These are phyloP conservation scores for Heterobasidion irregulare DNA, from an alignment of 1,284 basidiomycete species.

Conservation along the genomic window DNA sequence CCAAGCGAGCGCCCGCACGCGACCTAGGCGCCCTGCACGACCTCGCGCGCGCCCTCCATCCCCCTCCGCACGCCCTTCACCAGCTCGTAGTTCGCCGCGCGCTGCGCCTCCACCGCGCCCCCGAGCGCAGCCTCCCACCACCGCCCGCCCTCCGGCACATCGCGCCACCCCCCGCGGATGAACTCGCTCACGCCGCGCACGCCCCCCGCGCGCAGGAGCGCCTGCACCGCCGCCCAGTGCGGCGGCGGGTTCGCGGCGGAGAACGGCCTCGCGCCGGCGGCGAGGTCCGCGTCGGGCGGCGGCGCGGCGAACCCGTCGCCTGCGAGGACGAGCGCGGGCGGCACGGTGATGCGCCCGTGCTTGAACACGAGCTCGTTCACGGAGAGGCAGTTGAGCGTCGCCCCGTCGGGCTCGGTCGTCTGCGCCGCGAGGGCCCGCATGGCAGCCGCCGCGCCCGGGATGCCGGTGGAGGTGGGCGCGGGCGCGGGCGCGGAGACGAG, in stretches of 20 bases:
- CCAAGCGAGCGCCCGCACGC: too few species aligned
- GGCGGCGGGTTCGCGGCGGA: slow-evolving; percentile 43
- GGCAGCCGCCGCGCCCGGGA: slow-evolving; percentile 25
- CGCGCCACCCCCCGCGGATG: slow-evolving; percentile 46
- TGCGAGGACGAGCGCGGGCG: slow-evolving; percentile 53
- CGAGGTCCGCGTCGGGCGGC: slow-evolving; percentile 8
- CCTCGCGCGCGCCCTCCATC: slow-evolving; percentile 29
- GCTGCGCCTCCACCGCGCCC: slow-evolving; percentile 37
- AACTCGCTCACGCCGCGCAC: slow-evolving; percentile 33
- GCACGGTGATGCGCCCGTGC: slow-evolving; percentile 66
- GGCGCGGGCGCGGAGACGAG: slow-evolving; percentile 7
- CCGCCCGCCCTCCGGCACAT: slow-evolving; percentile 40
- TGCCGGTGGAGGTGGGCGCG: slow-evolving; percentile 6
- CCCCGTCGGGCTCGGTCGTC: slow-evolving; percentile 41
- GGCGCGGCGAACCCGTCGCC: slow-evolving; percentile 42
- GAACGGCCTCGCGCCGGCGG: slow-evolving; percentile 16
- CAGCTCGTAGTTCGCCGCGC: slow-evolving; percentile 31
- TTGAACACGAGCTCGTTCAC: slow-evolving; percentile 72
- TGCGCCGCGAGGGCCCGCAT: slow-evolving; percentile 10
- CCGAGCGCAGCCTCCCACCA: slow-evolving; percentile 61
- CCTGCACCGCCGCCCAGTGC: slow-evolving; percentile 36
- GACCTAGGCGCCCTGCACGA: background rate
- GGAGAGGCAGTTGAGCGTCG: slow-evolving; percentile 58
- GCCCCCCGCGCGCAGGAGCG: slow-evolving; percentile 28
- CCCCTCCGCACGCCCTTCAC: slow-evolving; percentile 34